Conservation (phyloP, 2,329 filamentous ascomycete genomes). For the Botrytis medusae region DNA sequence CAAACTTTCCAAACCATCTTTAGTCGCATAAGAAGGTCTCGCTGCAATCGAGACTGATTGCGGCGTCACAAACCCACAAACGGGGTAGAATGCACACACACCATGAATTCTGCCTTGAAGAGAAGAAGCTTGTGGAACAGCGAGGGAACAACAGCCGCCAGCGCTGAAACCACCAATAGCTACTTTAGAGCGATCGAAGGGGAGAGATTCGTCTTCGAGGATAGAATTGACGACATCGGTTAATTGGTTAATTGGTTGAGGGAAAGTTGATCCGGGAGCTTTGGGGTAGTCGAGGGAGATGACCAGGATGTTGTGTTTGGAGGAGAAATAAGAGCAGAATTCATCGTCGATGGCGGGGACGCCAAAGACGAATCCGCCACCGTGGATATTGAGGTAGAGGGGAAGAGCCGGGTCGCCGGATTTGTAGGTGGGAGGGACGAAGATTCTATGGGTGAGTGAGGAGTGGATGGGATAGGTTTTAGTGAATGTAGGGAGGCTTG, state of each 20-base stretch:
- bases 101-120: slow-evolving; percentile 40
- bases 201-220: slow-evolving; percentile 46
- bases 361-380: slow-evolving; percentile 50
- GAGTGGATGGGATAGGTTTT: slow-evolving; percentile 21
- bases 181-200: slow-evolving; percentile 45
- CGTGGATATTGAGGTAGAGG: slow-evolving; percentile 50
- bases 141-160: slow-evolving; percentile 50
- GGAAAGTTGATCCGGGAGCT: slow-evolving; percentile 48
- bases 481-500: slow-evolving; percentile 15
- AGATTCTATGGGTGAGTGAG: slow-evolving; percentile 19
- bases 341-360: slow-evolving; percentile 46
- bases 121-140: slow-evolving; percentile 42
- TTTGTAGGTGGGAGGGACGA: slow-evolving; percentile 14
- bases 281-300: slow-evolving; percentile 52
- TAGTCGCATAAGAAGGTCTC: slow-evolving; percentile 31
- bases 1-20: slow-evolving; percentile 25
- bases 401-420: slow-evolving; percentile 13
- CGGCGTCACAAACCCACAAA: slow-evolving; percentile 43
- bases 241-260: slow-evolving; percentile 46
- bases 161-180: slow-evolving; percentile 51
- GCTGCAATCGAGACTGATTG: slow-evolving; percentile 35
- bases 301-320: slow-evolving; percentile 45
- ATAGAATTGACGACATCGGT: slow-evolving; percentile 45
- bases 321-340: slow-evolving; percentile 47
- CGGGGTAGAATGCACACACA: slow-evolving; percentile 47